A percentile compares a stretch with the other conserved stretches of the same genome.
Evolutionary conservation across 2,329 filamentous ascomycete genomes (phyloP).

Genomic region (Penicillium freii): DNA sequence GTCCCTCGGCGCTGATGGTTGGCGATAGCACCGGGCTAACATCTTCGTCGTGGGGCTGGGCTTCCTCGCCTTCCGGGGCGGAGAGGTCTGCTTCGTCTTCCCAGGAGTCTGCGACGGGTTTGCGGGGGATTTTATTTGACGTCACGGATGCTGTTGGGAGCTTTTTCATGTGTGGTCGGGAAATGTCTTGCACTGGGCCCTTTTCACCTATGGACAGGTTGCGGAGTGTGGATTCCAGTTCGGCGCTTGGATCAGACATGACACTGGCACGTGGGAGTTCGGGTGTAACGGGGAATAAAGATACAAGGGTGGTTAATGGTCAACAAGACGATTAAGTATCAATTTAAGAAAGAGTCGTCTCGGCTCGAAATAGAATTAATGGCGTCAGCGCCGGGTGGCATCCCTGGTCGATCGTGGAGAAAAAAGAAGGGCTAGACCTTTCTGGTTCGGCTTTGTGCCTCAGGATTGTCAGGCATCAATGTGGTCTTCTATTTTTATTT

Average conservation of each 20-base stretch:
- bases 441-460: constrained; percentile 3
- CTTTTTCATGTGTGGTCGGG: constrained; percentile 21
- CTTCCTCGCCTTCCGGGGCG: constrained; percentile 39
- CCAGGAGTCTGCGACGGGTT: constrained; percentile 67
- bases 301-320: neutral
- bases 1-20: constrained; percentile 30
- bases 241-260: constrained; percentile 26
- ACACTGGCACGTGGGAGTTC: neutral
- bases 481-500: neutral
- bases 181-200: constrained; percentile 29
- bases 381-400: constrained; percentile 22
- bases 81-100: constrained; percentile 65
- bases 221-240: constrained; percentile 35
- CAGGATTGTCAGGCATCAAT: constrained; percentile 6
- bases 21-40: constrained; percentile 32
- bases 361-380: constrained; percentile 16
- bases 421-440: constrained; percentile 20
- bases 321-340: neutral
- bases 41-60: constrained; percentile 21
- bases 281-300: neutral
- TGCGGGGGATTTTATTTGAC: constrained; percentile 15
- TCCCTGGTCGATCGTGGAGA: constrained; percentile 27
- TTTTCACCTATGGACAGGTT: constrained; percentile 33
- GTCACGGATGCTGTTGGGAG: neutral
- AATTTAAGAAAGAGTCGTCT: constrained; percentile 10